Conservation (phyloP, 2,329 filamentous ascomycete species). For the Microcera coccophila region DNA sequence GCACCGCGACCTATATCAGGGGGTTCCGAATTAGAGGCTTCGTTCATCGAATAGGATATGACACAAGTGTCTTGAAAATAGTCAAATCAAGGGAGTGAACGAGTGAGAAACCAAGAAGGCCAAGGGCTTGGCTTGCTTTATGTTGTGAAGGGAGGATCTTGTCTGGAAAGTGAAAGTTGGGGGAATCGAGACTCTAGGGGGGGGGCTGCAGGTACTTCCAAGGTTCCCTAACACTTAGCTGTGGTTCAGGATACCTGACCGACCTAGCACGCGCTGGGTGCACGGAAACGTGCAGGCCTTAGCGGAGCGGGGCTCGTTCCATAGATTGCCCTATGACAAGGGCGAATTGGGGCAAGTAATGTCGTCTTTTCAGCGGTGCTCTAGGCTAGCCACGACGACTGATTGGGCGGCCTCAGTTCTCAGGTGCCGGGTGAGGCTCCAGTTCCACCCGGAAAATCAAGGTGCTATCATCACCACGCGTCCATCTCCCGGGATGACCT, state of each 20-base stretch:
- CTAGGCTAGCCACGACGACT: not conserved
- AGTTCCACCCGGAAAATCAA: not conserved
- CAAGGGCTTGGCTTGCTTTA: slow-evolving; percentile 25
- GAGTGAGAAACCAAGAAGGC: slow-evolving; percentile 10
- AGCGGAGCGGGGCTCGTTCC: not conserved
- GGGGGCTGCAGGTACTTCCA: not conserved
- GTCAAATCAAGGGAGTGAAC: slow-evolving; percentile 17
- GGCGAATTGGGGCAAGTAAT: not conserved
- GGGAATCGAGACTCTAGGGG: not conserved
- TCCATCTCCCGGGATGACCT: no score
- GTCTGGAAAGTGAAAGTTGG: not conserved
- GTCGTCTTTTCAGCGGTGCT: not conserved
- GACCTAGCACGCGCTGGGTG: not conserved
- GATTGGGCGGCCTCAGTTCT: not conserved
- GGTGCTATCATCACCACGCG: not conserved
- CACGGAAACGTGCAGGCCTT: not conserved
- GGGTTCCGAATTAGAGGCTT: slow-evolving; percentile 49
- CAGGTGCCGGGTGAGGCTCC: not conserved
- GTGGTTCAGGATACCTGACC: not conserved
- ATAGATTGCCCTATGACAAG: not conserved
- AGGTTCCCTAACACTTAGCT: not conserved
- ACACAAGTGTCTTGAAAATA: slow-evolving; percentile 3
- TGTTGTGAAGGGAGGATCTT: slow-evolving; percentile 9
- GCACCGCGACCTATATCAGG: slow-evolving; percentile 55
- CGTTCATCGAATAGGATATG: slow-evolving; percentile 56